Evolutionary conservation across 805 yeast species (phyloP), one percentile per base, ranked within the genome.

Genomic region (Sungouiella thailandica): DNA sequence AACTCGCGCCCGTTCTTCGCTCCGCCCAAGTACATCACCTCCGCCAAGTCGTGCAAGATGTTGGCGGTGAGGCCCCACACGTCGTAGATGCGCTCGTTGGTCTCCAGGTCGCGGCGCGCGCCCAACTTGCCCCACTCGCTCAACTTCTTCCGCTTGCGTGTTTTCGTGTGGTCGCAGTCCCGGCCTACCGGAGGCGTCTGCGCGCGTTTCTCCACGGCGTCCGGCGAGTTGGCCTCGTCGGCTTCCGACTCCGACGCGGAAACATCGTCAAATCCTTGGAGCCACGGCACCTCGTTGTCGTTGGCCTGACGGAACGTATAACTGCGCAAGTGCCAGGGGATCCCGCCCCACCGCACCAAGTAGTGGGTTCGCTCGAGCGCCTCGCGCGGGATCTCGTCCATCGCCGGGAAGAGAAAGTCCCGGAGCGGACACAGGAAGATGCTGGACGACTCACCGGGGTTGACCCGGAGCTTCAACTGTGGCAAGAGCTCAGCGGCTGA

Each of bases 51-150:
- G 47, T 75, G 83, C n/a, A 83, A 52, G 7, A 83, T 83, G 50
- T 81, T 82, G 2, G 89, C 90, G 0, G 93, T 83, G 23, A 83
- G 58, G 1, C 94, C 94, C 94, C 93, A 83, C 4, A 84, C 79
- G 49, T 82, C 83, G 49, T 83, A 76, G 24, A 78, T 70, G 35
- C 70, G 65, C 28, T 59, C 62, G 53, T 75, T 50, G 44, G 70
- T 53, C 15, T 42, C 51, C 9, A 60, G 50, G 36, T 64, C 60
- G 15, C 66, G 41, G 31, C 70, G 47, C 7, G 66, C 50, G 2
- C 72, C 72, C 29, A 55, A 40, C 31, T 59, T 50, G 11, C 72
- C 72, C 71, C 71, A 66, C 10, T 28, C 33, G 4, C 46, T 33
- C 17, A 61, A 37, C 16, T 58, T 39, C 10, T 38, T 37, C 9